Conservation (phyloP, 495 filamentous ascomycete species). For the Platismatia glauca region DNA sequence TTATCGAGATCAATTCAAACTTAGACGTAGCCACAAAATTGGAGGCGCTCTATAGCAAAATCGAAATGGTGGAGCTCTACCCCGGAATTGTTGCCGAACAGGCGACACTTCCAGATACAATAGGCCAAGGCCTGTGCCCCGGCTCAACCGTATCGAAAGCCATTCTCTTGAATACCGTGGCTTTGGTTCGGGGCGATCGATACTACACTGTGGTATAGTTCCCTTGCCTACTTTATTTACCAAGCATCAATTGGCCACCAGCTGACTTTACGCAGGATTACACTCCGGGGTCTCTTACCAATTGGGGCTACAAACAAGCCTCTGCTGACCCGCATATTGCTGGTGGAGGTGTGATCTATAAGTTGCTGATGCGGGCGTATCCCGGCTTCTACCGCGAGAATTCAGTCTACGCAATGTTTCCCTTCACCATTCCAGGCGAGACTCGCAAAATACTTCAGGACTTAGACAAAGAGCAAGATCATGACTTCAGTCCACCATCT, state of each 20-base stretch:
- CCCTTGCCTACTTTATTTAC: neutral
- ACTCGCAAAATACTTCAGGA: conserved; percentile 24
- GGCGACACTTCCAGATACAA: conserved; percentile 31
- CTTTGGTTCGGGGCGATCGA: conserved; percentile 37
- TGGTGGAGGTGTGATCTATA: conserved; percentile 23
- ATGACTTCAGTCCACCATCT: conserved; percentile 15
- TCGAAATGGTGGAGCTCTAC: conserved; percentile 43
- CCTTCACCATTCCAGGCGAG: conserved; percentile 25
- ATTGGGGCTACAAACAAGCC: conserved; percentile 24
- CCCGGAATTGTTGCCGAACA: conserved; percentile 38
- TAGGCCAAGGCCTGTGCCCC: conserved; percentile 36
- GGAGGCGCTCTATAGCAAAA: conserved; percentile 57
- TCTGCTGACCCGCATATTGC: conserved; percentile 20
- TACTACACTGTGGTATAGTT: conserved; percentile 32
- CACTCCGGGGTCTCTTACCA: conserved; percentile 18
- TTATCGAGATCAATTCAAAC: conserved; percentile 64
- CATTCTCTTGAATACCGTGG: conserved; percentile 38
- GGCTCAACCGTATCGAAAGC: conserved; percentile 35
- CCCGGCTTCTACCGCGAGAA: conserved; percentile 26
- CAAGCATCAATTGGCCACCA: neutral
- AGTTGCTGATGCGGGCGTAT: conserved; percentile 22
- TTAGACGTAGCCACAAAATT: conserved; percentile 51
- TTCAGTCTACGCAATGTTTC: conserved; percentile 25
- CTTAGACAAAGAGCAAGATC: conserved; percentile 21
- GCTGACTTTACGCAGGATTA: conserved; percentile 13